Evolutionary conservation across 208 protist species (phyloP).

Genomic region (Angomonas ambiguus): DNA sequence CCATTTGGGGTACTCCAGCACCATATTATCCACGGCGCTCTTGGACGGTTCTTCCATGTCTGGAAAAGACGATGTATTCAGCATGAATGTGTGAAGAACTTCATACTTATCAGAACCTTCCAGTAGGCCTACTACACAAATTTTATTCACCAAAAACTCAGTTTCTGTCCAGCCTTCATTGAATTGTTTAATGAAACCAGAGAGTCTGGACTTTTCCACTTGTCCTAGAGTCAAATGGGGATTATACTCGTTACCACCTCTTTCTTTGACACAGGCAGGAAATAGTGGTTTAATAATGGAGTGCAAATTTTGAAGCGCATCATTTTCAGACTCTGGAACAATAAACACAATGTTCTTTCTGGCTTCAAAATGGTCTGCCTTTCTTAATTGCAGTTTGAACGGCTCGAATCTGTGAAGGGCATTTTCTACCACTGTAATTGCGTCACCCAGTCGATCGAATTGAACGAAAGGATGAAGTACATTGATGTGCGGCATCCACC

Average conservation of each 20-base stretch:
- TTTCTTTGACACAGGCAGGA: slow-evolving; percentile 2
- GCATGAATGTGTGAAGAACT: slow-evolving; percentile 5
- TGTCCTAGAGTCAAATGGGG: slow-evolving; percentile 14
- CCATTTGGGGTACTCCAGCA: slow-evolving; percentile 6
- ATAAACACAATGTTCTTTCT: slow-evolving; percentile 11
- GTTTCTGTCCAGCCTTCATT: neutral
- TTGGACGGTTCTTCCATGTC: neutral
- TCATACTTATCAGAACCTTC: slow-evolving; percentile 8
- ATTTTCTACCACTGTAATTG: neutral
- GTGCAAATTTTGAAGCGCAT: neutral
- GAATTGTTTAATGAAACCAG: neutral
- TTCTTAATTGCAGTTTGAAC: neutral
- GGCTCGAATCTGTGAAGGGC: neutral
- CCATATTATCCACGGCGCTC: neutral
- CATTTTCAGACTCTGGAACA: slow-evolving; percentile 6
- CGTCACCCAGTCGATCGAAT: slow-evolving; percentile 1
- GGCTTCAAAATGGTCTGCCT: slow-evolving; percentile 3
- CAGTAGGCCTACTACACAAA: slow-evolving; percentile 5
- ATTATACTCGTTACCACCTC: neutral
- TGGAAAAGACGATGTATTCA: neutral
- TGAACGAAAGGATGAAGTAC: slow-evolving; percentile 16
- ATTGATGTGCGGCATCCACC: slow-evolving; percentile 25
- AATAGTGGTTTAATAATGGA: neutral
- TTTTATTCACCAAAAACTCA: neutral
- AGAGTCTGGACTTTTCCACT: neutral